A percentile compares a stretch with the other conserved stretches of the same genome.
Conservation (phyloP, 345 rosid genomes). For the Limnanthes douglasii region DNA sequence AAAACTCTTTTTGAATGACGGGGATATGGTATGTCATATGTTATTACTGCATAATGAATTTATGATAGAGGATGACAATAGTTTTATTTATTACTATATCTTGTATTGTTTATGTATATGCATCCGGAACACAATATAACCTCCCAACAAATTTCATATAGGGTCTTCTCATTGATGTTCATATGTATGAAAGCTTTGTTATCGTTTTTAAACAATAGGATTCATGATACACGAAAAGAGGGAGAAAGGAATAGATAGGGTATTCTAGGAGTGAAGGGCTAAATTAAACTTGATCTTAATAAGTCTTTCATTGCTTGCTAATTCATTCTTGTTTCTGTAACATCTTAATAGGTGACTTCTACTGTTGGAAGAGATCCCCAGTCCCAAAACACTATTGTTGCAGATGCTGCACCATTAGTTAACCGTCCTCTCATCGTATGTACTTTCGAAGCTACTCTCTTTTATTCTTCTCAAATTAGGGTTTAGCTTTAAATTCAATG, state of each 20-base stretch:
- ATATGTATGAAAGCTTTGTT: not conserved
- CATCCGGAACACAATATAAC: too few species aligned
- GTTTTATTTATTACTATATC: too few species aligned
- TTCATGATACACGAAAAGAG: too few species aligned
- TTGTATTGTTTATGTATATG: too few species aligned
- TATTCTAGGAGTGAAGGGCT: too few species aligned
- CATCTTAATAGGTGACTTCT: slow-evolving; percentile 54
- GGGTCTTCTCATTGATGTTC: not conserved
- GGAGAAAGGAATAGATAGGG: too few species aligned
- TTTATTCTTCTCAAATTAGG: slow-evolving; percentile 7
- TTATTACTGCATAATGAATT: too few species aligned
- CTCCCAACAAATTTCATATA: not conserved
- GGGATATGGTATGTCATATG: slow-evolving; percentile 47
- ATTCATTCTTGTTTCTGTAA: too few species aligned
- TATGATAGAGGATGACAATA: too few species aligned
- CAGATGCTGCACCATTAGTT: slow-evolving; percentile 48
- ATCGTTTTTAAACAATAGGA: slow-evolving; percentile 2
- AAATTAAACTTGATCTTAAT: too few species aligned
- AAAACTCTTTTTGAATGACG: slow-evolving; percentile 77
- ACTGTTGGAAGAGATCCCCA: slow-evolving; percentile 76
- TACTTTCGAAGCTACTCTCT: slow-evolving; percentile 8
- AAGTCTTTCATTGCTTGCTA: too few species aligned
- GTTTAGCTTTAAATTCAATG: not conserved
- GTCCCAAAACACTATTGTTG: slow-evolving; percentile 42
- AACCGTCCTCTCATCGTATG: slow-evolving; percentile 73